Conservation (phyloP, 257 asterid genomes). For the Solanum rostratum region DNA sequence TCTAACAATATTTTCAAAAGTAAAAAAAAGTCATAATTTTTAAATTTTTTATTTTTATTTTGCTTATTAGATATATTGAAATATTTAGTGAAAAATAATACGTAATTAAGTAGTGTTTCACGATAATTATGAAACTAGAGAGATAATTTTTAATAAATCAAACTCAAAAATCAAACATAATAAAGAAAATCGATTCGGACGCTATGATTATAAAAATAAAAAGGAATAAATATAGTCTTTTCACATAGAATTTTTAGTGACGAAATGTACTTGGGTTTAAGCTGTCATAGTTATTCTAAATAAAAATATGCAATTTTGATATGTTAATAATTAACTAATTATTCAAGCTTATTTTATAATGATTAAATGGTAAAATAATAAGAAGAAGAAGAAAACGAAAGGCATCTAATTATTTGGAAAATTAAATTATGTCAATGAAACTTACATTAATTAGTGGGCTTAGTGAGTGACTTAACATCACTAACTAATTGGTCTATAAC, state of each 20-base stretch:
- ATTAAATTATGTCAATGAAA: not conserved
- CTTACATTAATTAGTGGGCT: not conserved
- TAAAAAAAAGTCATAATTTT: not conserved
- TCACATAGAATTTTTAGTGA: not conserved
- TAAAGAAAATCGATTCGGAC: not conserved
- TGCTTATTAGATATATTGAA: not conserved
- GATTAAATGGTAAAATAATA: not conserved
- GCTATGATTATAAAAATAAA: not conserved
- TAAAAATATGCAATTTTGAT: not conserved
- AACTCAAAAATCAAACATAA: not conserved
- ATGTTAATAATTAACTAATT: not conserved
- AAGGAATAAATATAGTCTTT: not conserved
- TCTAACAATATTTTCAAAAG: too few relatives aligned
- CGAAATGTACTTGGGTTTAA: not conserved
- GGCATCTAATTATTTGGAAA: not conserved
- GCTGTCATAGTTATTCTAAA: not conserved
- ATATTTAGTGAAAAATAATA: not conserved
- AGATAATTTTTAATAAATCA: not conserved
- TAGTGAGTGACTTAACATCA: not conserved
- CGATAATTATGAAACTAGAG: rapidly evolving
- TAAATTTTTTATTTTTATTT: not conserved
- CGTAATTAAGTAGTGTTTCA: not conserved
- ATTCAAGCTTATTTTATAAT: not conserved
- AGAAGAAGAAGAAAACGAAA: not conserved
- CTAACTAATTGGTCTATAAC: not conserved